Base-by-base conservation (phyloP, 306 rosid species). In the Styphnolobium japonicum region DNA sequence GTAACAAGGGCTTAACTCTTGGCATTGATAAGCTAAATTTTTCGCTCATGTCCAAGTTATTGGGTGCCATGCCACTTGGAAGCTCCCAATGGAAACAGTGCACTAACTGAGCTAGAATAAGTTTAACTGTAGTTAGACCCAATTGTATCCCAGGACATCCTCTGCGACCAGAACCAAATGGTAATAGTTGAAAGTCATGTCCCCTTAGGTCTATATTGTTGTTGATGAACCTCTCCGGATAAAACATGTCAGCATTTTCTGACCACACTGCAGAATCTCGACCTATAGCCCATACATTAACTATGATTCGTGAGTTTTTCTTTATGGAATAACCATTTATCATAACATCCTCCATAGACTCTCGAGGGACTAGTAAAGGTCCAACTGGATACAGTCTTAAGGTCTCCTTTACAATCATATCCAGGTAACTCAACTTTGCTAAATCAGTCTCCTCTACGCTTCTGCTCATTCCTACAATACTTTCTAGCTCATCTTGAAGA, bases 21-120 rank as follows among this genome's bases (percentile, higher is more conserved):
- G 83, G 27, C 2, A 51, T 5, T 5, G 81, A 0, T 0, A 79
- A 27, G 0, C 81, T 85, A 53, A 79, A 87, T 0, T 18, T 25
- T 39, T 87, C 85, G 0, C 15, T 21, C 87, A 83, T 88, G 15
- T 88, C 89, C 10, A 88, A n/a, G 1, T 77, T 76, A 9, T 14
- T 0, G 0, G 57, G 53, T 14, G 1, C 4, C 15, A 57, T 40
- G 3, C 67, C 75, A 0, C 0, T 0, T 2, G 83, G 85, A 40
- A 88, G 86, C 42, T 85, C 71, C 89, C 86, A 88, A 27, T 52
- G 33, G 22, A 88, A 85, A 79, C 79, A 85, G 16, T 81, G 88
- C 34, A 79, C 81, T 8, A 87, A 51, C 2, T 85, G 88, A 1
- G 88, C 71, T 1, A 85, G 3, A 19, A 76, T 21, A n/a, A 76